phyloP scores from a whole-genome alignment of 441 rosid species.

The Dalechampia spathulata region DNA sequence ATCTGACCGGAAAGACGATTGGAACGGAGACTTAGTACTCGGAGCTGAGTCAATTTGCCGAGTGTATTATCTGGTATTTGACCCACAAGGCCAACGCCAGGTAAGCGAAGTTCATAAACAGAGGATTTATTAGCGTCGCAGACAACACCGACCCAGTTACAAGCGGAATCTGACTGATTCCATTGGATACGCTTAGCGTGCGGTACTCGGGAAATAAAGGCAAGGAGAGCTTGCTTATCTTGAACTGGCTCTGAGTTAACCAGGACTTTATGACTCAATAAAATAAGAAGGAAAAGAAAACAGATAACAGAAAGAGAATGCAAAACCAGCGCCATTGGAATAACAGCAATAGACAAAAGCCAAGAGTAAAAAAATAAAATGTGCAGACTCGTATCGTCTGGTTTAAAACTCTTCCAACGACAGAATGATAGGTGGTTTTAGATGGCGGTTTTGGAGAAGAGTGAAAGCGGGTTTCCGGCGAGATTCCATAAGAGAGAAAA shows the following conservation, averaged over 20 bases:
- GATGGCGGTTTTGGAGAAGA: slow-evolving; percentile 10
- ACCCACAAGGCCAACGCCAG: slow-evolving; percentile 76
- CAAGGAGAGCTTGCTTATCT: slow-evolving; percentile 78
- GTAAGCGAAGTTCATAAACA: slow-evolving; percentile 62
- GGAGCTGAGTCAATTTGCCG: slow-evolving; percentile 57
- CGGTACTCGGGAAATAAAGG: slow-evolving; percentile 43
- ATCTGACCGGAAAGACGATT: slow-evolving; percentile 68
- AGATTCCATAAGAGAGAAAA: slow-evolving; percentile 26
- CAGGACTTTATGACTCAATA: slow-evolving; percentile 23
- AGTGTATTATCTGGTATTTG: slow-evolving; percentile 53
- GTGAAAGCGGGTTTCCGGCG: slow-evolving; percentile 23
- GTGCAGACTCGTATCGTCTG: neutral
- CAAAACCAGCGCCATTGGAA: slow-evolving; percentile 27
- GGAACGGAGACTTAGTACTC: slow-evolving; percentile 81
- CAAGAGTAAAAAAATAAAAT: neutral
- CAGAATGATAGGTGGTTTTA: slow-evolving; percentile 3
- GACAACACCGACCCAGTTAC: slow-evolving; percentile 69
- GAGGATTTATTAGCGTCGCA: slow-evolving; percentile 50
- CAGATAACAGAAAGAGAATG: neutral
- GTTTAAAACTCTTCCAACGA: too few species aligned
- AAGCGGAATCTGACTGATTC: slow-evolving; percentile 57
- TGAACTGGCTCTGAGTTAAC: slow-evolving; percentile 52
- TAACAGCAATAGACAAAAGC: neutral
- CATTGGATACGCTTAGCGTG: slow-evolving; percentile 72
- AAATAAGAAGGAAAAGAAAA: slow-evolving; percentile 16